These are phyloP conservation scores for Lepidium didymum DNA, from an alignment of 345 rosid genomes.

Conservation along the genomic window DNA sequence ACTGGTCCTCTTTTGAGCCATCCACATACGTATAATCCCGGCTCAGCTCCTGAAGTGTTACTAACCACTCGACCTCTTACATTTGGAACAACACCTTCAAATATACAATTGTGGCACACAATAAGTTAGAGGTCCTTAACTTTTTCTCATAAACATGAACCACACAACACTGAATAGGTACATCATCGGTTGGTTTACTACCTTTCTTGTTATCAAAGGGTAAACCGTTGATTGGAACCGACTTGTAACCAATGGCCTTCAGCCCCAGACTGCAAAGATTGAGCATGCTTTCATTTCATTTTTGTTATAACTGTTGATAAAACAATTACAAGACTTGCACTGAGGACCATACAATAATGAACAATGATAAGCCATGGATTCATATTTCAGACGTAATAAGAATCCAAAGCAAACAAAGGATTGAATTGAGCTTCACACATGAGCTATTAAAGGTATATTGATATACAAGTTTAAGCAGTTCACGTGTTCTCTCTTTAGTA, in stretches of 20 bases:
- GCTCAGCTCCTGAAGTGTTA: constrained; percentile 39
- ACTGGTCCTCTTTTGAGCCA: constrained; percentile 97
- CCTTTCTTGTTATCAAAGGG: constrained; percentile 82
- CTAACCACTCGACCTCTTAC: constrained; percentile 57
- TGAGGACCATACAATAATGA: neutral
- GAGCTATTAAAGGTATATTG: too few species aligned
- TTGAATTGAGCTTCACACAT: too few species aligned
- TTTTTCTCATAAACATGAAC: neutral
- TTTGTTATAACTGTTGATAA: neutral
- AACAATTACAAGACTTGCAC: neutral
- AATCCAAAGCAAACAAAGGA: too few species aligned
- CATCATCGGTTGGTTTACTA: neutral
- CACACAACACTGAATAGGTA: neutral
- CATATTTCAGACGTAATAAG: too few species aligned
- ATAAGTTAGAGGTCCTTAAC: neutral
- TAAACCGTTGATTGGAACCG: constrained; percentile 60
- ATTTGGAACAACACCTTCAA: constrained; percentile 74
- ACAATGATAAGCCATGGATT: too few species aligned
- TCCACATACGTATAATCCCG: constrained; percentile 85
- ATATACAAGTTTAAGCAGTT: too few species aligned
- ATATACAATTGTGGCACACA: neutral
- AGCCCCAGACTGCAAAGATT: constrained; percentile 56
- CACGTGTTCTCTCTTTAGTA: too few species aligned
- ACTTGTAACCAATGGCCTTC: constrained; percentile 94
- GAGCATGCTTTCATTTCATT: neutral